These are phyloP conservation scores for Fusarium nanum DNA, from an alignment of 2,329 filamentous ascomycete species.

Conservation along the genomic window DNA sequence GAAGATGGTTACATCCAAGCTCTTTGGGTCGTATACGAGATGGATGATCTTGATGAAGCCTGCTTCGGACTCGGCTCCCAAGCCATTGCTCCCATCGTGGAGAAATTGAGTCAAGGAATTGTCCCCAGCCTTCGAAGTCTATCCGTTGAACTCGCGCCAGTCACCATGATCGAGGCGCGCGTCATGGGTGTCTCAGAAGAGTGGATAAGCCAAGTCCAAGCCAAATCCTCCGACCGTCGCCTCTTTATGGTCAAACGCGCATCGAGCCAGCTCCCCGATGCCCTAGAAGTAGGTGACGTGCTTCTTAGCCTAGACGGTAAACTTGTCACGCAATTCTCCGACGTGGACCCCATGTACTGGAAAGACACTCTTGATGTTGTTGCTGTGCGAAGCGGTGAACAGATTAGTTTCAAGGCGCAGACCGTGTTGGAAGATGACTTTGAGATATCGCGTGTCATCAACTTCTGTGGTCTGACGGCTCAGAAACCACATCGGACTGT, in stretches of 20 bases:
- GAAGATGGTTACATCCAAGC: conserved; percentile 94
- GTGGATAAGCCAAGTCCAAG: conserved; percentile 91
- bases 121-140: conserved; percentile 87
- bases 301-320: conserved; percentile 90
- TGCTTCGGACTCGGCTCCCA: conserved; percentile 85
- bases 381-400: conserved; percentile 86
- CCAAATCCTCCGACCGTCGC: conserved; percentile 92
- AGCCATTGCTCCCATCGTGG: conserved; percentile 86
- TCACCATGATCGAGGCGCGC: conserved; percentile 94
- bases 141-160: conserved; percentile 91
- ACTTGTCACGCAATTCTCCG: conserved; percentile 89
- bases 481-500: conserved; percentile 96
- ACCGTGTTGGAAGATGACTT: conserved; percentile 90
- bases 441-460: conserved; percentile 90
- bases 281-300: conserved; percentile 89
- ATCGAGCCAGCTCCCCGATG: conserved; percentile 62
- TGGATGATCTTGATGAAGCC: conserved; percentile 25
- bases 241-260: conserved; percentile 98
- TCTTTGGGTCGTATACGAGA: conserved; percentile 86
- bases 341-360: conserved; percentile 96
- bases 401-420: conserved; percentile 79
- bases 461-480: conserved; percentile 93
- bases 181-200: conserved; percentile 97
- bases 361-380: conserved; percentile 84
- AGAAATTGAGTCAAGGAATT: conserved; percentile 81